Percentiles rank a stretch among this genome's conserved stretches.
Conservation (phyloP, 352 stramenopile species). For the Thalassiosira exigua region DNA sequence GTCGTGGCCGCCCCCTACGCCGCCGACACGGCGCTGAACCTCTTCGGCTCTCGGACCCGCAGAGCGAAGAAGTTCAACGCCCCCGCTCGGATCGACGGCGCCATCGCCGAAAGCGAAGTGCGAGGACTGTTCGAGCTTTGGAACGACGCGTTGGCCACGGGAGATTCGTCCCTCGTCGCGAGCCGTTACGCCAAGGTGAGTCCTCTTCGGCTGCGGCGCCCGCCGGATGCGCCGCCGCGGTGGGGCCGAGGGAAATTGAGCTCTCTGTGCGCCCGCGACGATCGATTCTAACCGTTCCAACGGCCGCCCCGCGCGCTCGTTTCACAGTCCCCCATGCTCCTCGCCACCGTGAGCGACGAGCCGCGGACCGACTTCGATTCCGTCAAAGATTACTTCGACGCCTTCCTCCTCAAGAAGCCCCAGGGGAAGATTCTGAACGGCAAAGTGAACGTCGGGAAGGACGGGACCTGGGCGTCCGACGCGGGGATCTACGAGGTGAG, state of each 20-base stretch:
- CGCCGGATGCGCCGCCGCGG: conserved; percentile 47
- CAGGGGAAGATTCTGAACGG: conserved; percentile 57
- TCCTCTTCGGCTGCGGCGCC: conserved; percentile 32
- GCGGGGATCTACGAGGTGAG: conserved; percentile 67
- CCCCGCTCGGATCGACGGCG: background rate
- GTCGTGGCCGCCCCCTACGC: background rate
- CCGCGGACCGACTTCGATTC: conserved; percentile 55
- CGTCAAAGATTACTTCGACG: conserved; percentile 71
- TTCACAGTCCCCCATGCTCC: conserved; percentile 49
- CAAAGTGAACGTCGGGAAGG: conserved; percentile 26
- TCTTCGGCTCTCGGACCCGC: conserved; percentile 10
- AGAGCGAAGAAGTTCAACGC: conserved; percentile 26
- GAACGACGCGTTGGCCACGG: conserved; percentile 64
- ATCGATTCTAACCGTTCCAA: conserved; percentile 14
- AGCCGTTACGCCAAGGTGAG: conserved; percentile 48
- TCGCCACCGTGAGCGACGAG: conserved; percentile 52
- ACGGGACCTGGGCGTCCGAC: conserved; percentile 42
- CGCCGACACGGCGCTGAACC: conserved; percentile 11
- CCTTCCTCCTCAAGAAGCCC: conserved; percentile 61
- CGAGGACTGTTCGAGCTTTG: conserved; percentile 62
- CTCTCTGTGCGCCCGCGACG: conserved; percentile 23
- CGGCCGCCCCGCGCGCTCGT: conserved; percentile 26
- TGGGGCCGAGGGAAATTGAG: conserved; percentile 52
- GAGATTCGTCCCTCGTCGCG: conserved; percentile 53
- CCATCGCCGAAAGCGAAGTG: conserved; percentile 51